Conservation (phyloP, 805 yeast genomes). For the Cyberlindnera misumaiensis region DNA sequence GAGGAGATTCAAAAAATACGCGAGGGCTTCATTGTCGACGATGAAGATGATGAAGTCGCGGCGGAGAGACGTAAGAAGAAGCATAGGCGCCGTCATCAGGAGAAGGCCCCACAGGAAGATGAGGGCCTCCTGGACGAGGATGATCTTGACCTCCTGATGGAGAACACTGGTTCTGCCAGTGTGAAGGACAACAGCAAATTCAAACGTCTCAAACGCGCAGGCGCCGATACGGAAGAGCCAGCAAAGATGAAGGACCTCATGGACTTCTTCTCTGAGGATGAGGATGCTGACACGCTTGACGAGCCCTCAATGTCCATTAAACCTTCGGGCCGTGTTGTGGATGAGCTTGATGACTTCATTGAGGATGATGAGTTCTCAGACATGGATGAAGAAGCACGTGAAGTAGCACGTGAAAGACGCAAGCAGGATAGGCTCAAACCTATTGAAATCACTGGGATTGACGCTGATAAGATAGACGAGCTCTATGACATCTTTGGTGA, state of each 20-base stretch:
- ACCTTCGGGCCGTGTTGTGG: constrained; percentile 36
- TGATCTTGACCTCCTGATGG: constrained; percentile 86
- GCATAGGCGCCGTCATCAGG: constrained; percentile 29
- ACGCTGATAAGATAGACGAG: constrained; percentile 88
- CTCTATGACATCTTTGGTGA: constrained; percentile 94
- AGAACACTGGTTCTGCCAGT: constrained; percentile 67
- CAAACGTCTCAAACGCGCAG: constrained; percentile 81
- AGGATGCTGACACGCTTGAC: constrained; percentile 23
- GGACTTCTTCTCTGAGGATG: constrained; percentile 37
- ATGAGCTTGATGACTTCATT: constrained; percentile 93
- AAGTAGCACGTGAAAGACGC: constrained; percentile 38
- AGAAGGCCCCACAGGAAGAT: constrained; percentile 34
- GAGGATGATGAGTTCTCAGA: constrained; percentile 97
- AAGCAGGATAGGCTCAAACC: constrained; percentile 45
- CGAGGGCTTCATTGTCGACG: constrained; percentile 93
- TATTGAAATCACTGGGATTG: constrained; percentile 54
- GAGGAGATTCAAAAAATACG: constrained; percentile 79
- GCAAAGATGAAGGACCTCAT: constrained; percentile 31
- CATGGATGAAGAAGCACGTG: constrained; percentile 62
- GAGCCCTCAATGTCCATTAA: constrained; percentile 3
- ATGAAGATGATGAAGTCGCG: constrained; percentile 66
- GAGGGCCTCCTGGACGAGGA: constrained; percentile 86
- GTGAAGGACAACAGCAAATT: constrained; percentile 40
- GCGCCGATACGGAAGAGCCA: constrained; percentile 30
- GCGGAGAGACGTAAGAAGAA: constrained; percentile 33